phyloP scores from a whole-genome alignment of 257 asterid species.

The Anisodus tanguticus region DNA sequence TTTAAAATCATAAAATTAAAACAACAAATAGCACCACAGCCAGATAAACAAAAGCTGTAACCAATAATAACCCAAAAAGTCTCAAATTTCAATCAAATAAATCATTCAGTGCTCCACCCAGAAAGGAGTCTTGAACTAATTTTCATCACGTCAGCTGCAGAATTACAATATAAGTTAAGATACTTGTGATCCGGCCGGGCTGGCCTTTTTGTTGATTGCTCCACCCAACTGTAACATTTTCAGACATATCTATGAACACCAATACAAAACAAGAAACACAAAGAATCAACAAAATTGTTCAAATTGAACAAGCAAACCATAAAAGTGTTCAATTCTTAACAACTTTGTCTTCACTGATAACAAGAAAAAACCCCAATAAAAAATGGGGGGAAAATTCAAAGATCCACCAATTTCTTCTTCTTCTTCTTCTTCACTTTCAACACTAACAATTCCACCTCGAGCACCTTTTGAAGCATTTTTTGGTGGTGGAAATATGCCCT shows the following conservation, averaged over 20 bases:
- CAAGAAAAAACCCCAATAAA: background rate
- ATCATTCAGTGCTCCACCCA: background rate
- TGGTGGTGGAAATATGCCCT: conserved; percentile 39
- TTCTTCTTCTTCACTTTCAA: conserved; percentile 31
- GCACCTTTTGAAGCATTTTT: conserved; percentile 44
- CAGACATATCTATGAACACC: background rate
- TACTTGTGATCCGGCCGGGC: too few relatives aligned
- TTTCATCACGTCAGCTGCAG: too few relatives aligned
- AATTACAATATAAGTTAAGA: too few relatives aligned
- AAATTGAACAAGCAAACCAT: background rate
- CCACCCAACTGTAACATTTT: background rate
- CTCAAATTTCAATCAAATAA: background rate
- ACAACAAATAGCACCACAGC: too few relatives aligned
- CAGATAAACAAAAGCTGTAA: background rate
- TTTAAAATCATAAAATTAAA: too few relatives aligned
- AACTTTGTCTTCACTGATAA: background rate
- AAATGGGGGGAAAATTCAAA: conserved; percentile 18
- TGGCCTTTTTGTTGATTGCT: background rate
- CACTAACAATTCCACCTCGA: conserved; percentile 44
- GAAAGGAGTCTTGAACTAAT: too few relatives aligned
- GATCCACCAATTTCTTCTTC: conserved; percentile 29
- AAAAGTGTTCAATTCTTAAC: background rate
- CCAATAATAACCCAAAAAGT: background rate
- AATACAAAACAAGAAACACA: background rate
- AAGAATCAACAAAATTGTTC: background rate